Evolutionary conservation across 2,329 filamentous ascomycete genomes (phyloP), one percentile per base, ranked within the genome.

Genomic region (Pleurostoma richardsiae): DNA sequence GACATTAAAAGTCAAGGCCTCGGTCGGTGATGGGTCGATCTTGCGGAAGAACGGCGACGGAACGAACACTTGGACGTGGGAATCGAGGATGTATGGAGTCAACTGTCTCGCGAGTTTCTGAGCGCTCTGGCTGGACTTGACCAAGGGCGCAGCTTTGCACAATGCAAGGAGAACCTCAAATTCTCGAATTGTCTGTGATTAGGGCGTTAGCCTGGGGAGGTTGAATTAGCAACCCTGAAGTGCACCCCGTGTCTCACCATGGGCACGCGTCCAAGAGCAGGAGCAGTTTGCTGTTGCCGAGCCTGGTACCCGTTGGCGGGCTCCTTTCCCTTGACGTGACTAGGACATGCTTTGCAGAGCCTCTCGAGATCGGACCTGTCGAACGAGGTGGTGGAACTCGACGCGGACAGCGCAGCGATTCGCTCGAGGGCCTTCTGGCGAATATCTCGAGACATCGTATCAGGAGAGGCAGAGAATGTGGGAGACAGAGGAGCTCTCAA

Each of bases 151-250:
- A 45, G 92, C 89, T 69, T 91, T 92, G 73, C 92, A 97, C 29
- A 99, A 76, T 40, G 94, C 90, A 29, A 97, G 71, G 29, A 99
- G 77, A 45, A 95, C 88, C 65, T 99, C 92, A 56, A 96, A 85
- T 73, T 99, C 95, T 59, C 88, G 85, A 45, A 91, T 82, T 45
- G 85, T 88, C 90, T 95, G 48, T 27, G 38, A 41, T 46, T 4
- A 46, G 52, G 40, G 6, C 8, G 19, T 19, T 19, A 19, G 19
- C 19, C 19, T 19, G 19, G 19, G 19, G 19, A 19, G 19, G 19
- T 19, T 19, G 19, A 19, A 19, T 19, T 19, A 19, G 19, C 19
- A 19, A 19, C 19, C 19, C 19, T 19, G 19, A 19, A 19, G 19
- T 19, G 19, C 19, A 19, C 19, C 19, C 19, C 19, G 19, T 19